These are phyloP conservation scores for Scutellaria minor DNA, from an alignment of 257 asterid species.

Conservation along the genomic window DNA sequence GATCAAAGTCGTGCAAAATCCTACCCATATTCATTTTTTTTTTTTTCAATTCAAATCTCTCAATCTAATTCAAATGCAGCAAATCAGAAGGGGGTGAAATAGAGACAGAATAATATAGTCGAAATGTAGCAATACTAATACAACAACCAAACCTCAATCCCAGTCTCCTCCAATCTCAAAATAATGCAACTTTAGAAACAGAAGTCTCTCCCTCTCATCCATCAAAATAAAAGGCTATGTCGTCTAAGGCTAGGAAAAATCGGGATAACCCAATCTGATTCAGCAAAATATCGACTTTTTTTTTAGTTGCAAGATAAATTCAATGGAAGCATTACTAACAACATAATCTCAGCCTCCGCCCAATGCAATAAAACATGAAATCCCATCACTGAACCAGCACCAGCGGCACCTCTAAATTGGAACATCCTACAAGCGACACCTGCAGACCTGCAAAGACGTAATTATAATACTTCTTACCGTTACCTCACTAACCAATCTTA, in stretches of 20 bases:
- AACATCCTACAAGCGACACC: constrained; percentile 66
- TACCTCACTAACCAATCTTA: constrained; percentile 51
- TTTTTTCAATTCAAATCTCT: background rate
- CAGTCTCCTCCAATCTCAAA: constrained; percentile 14
- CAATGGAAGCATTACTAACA: constrained; percentile 24
- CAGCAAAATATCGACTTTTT: constrained; percentile 20
- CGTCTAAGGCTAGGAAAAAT: constrained; percentile 29
- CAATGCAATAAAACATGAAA: constrained; percentile 34
- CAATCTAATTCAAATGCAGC: background rate
- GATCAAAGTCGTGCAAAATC: background rate
- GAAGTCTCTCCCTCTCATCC: constrained; percentile 39
- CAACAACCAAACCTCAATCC: constrained; percentile 22
- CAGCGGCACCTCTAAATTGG: constrained; percentile 54
- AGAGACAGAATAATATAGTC: background rate
- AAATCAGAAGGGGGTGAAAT: background rate
- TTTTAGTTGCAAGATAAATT: constrained; percentile 8
- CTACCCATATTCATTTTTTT: background rate
- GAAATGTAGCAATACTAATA: constrained; percentile 1
- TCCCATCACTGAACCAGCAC: constrained; percentile 55
- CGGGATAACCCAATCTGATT: constrained; percentile 29
- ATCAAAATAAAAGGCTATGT: constrained; percentile 8
- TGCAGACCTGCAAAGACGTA: constrained; percentile 95
- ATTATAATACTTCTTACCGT: constrained; percentile 66
- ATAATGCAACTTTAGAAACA: constrained; percentile 28
- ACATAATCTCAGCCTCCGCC: constrained; percentile 43